Evolutionary conservation across 495 filamentous ascomycete genomes (phyloP), one percentile per base, ranked within the genome.

Genomic region (Bryoglossum gracile): DNA sequence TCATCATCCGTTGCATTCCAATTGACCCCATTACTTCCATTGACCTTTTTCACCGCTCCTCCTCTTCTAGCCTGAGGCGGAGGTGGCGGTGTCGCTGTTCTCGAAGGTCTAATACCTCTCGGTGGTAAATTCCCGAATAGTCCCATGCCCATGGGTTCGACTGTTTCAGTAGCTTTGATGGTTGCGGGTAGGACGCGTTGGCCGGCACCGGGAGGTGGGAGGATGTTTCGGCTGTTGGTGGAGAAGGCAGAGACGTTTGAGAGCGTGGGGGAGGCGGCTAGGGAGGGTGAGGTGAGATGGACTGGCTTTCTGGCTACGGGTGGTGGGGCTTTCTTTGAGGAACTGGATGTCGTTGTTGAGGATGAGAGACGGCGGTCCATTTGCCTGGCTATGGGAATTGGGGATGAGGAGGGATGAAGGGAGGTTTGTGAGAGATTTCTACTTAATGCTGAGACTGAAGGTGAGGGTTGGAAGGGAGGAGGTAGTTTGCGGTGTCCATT

Each of bases 281-380:
- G 17, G 8, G 58, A 51, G 21, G 45, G 65, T 0, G 55, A 55
- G 10, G 57, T 60, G 11, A 79, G 67, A 56, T 77, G 72, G 4
- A 71, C 65, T 1, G 75, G 75, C 48, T 79, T 79, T 43, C 65
- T 66, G 3, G 72, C 74, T 39, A 79, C 64, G 0, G 75, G 74
- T n/a, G 75, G 75, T 11, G 72, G 59, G 0, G 63, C 57, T 55
- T 72, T 76, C 9, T 66, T 66, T 25, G 68, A 67, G 6, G 45
- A 47, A 2, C 65, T 52, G 13, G 43, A 54, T 38, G 65, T 55
- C 9, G 65, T 65, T 8, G 61, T 62, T 6, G 52, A 49, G 28
- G 37, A 37, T 11, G 56, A 55, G 25, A 46, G 35, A 17, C 48
- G 51, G 2, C 48, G 43, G 24, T 48, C 35, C 48, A 51, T 0